These are phyloP conservation scores for Sporothrix inflata DNA, from an alignment of 2,329 filamentous ascomycete genomes.

Conservation along the genomic window DNA sequence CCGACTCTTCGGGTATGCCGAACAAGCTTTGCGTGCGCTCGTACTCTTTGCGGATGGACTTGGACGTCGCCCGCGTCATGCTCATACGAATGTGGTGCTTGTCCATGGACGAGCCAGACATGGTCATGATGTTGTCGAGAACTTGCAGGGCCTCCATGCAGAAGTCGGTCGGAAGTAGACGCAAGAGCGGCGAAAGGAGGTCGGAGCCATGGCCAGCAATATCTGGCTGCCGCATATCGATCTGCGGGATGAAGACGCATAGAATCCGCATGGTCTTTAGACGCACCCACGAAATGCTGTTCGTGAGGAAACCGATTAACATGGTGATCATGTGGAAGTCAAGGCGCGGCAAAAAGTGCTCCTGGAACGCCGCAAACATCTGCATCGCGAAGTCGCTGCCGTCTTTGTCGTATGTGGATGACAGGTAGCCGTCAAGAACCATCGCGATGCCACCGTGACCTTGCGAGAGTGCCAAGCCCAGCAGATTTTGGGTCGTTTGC, in stretches of 20 bases:
- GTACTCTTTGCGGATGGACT: slow-evolving; percentile 88
- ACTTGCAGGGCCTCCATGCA: slow-evolving; percentile 92
- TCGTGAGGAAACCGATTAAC: slow-evolving; percentile 87
- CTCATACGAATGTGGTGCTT: slow-evolving; percentile 96
- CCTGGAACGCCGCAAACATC: slow-evolving; percentile 72
- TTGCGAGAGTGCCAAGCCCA: slow-evolving; percentile 72
- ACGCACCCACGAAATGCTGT: slow-evolving; percentile 86
- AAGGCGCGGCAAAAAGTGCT: slow-evolving; percentile 75
- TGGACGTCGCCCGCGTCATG: slow-evolving; percentile 88
- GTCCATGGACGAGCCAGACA: slow-evolving; percentile 90
- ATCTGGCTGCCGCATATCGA: slow-evolving; percentile 90
- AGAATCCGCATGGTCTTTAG: slow-evolving; percentile 90
- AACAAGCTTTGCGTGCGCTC: slow-evolving; percentile 93
- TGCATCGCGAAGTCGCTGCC: slow-evolving; percentile 75
- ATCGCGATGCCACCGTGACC: slow-evolving; percentile 68
- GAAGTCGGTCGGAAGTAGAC: slow-evolving; percentile 88
- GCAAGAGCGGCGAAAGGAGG: slow-evolving; percentile 87
- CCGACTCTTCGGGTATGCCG: slow-evolving; percentile 92
- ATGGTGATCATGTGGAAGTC: slow-evolving; percentile 88
- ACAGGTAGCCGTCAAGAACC: slow-evolving; percentile 71
- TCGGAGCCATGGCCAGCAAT: slow-evolving; percentile 91
- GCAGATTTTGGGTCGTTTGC: slow-evolving; percentile 69
- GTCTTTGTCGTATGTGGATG: slow-evolving; percentile 64
- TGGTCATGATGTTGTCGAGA: slow-evolving; percentile 91
- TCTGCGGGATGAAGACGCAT: slow-evolving; percentile 79